These are phyloP conservation scores for Lactarius vividus DNA, from an alignment of 768 basidiomycete species.

Conservation along the genomic window DNA sequence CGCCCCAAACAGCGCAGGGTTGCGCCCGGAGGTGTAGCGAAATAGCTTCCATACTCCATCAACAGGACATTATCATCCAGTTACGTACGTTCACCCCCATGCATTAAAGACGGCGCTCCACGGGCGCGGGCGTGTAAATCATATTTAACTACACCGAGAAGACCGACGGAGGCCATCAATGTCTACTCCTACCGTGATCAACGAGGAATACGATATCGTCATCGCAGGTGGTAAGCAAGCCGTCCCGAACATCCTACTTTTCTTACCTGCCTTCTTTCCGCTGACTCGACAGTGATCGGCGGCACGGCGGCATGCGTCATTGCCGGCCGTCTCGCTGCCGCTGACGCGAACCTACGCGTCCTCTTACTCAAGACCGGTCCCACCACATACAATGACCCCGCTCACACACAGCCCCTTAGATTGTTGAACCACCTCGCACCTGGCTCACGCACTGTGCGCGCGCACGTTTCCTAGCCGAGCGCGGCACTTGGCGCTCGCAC, in stretches of 20 bases:
- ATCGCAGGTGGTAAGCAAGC: slow-evolving; percentile 29
- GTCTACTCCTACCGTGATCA: too few relatives aligned
- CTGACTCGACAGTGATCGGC: slow-evolving; percentile 8
- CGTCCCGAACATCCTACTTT: neutral
- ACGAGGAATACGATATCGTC: too few relatives aligned
- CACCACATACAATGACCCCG: slow-evolving; percentile 43
- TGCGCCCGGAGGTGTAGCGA: too few relatives aligned
- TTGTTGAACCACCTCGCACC: slow-evolving; percentile 44
- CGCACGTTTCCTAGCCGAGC: slow-evolving; percentile 41
- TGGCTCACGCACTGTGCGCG: slow-evolving; percentile 42
- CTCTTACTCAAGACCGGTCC: slow-evolving; percentile 59
- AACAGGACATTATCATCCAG: too few relatives aligned
- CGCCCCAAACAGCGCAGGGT: too few relatives aligned
- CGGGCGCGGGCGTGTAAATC: too few relatives aligned
- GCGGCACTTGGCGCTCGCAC: slow-evolving; percentile 45
- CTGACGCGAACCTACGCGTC: slow-evolving; percentile 53
- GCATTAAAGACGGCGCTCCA: too few relatives aligned
- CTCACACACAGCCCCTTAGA: slow-evolving; percentile 54
- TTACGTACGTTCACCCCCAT: too few relatives aligned
- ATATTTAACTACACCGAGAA: too few relatives aligned
- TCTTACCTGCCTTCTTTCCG: neutral
- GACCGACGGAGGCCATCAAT: too few relatives aligned
- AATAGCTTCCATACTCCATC: too few relatives aligned
- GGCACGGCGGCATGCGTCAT: slow-evolving; percentile 55
- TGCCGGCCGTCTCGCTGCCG: slow-evolving; percentile 53